Evolutionary conservation across 2,329 filamentous ascomycete species (phyloP), one percentile per base, ranked within the genome.

Genomic region (Aspergillus novofumigatus): DNA sequence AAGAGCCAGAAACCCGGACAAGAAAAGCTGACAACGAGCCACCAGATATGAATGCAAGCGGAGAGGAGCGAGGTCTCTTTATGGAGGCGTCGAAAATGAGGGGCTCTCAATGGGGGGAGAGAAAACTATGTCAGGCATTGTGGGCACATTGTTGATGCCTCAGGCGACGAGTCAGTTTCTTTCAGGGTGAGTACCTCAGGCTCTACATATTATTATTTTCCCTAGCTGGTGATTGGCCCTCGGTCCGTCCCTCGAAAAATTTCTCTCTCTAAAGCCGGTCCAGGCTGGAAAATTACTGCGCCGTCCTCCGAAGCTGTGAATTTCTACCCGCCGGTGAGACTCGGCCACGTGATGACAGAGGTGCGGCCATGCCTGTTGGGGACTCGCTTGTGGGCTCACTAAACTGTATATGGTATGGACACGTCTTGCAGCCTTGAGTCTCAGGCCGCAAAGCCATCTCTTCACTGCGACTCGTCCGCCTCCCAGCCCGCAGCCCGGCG

Each of bases 401-500:
- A 65, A 54, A 49, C 58, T 56, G 11, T 9, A 63, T 50, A 3
- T 20, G 53, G 21, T 28, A 55, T 60, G 49, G 61, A 48, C 35
- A 28, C 25, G 21, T 4, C 7, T 62, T 35, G 38, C 20, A 65
- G 69, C 69, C 70, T 71, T 60, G 67, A 49, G 53, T 50, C 54
- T 67, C 58, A 69, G 71, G 71, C 67, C 53, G 45, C 11, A 48
- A 53, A 57, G 52, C 59, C 61, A 65, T 66, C 62, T 62, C 60
- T 65, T 64, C 65, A 57, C 60, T 62, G 66, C 62, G 62, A 68
- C 65, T 70, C 66, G 64, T 58, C 59, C 59, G 58, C 62, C 62
- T 62, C 62, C 62, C 26, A 25, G 21, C 10, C 23, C 51, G 52
- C 61, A 55, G 53, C 53, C 55, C 48, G 60, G 61, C 64, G 62